Evolutionary conservation across 148 eudicot genomes (phyloP), one percentile per base, ranked within the genome.

Genomic region (Linanthus parryae): DNA sequence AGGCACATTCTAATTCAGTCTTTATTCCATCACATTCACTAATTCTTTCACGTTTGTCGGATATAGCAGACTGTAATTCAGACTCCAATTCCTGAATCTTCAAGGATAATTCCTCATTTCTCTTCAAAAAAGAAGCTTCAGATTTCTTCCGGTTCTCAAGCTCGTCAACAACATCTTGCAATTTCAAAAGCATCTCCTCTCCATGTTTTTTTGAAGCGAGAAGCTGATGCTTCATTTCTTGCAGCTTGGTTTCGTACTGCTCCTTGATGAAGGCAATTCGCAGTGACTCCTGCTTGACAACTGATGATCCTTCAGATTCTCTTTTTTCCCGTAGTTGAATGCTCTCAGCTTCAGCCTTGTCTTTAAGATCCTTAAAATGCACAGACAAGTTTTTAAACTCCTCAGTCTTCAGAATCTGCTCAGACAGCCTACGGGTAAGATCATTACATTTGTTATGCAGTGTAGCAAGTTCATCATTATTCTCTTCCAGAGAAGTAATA

Each of bases 191-290:
- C 84, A 94, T 71, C 72, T 84, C 99, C 59, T 84, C 96, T 22
- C 91, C 91, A 60, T 94, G 96, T 74, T 71, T 94, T 66, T 74
- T 72, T 8, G 95, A 94, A 59, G 82, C 56, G 18, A 82, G 75
- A 59, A 88, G 75, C 61, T 88, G 90, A 2, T 80, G 95, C 54
- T 60, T 68, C 64, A 88, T 44, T 65, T 88, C 99, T 66, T 94
- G 95, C 44, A 84, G 19, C 75, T 62, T 82, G 38, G 81, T 71
- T 70, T 88, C 96, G 61, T 78, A 84, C 39, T 94, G 95, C 73
- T 94, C 99, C 69, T 82, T 94, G 28, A 94, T 73, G 55, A 94
- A 94, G 38, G 80, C 96, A 23, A 94, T 72, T 57, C 99, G 70
- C 76, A 88, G 63, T 35, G 99, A 80, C 14, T 94, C 99, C 44